Base-by-base conservation (phyloP, 1,139 yeast genomes). In the Diutina pseudorugosa region DNA sequence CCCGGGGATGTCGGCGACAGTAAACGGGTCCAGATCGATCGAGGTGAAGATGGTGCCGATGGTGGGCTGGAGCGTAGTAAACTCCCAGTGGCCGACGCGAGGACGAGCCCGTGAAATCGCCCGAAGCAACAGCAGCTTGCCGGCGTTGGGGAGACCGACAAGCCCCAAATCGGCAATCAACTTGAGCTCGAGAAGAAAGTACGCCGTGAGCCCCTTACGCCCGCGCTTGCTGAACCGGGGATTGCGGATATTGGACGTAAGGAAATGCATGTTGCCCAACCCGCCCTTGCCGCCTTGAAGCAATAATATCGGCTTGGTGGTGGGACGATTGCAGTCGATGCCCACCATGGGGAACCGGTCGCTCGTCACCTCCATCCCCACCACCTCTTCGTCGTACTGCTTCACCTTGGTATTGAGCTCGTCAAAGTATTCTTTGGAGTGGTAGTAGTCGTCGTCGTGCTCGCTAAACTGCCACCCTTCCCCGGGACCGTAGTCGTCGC, bases 1-100 rank as follows among this genome's bases (percentile, higher is more conserved):
- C 12, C 98, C 98, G 0, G 98, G 98, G 55, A 93, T 93, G 69
- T 93, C 98, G 1, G 98, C 98, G 1, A 93, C 98, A 0, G 97
- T 88, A 63, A 91, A 90, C 0, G 89, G 84, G 9, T 79, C 81
- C 56, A 78, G 77, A 56, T 84, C 88, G 4, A 85, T 77, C 1
- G 84, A 78, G 41, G 82, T 68, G 52, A 76, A 74, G 19, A 93
- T 86, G 0, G 97, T 91, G 2, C 98, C 98, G 49, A 93, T 81
- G 0, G 93, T 84, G 0, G 98, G 98, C 58, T 83, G 89, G 54
- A 93, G 70, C 1, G 98, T 93, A 0, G 98, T 93, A 63, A 93
- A 93, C 63, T 87, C 95, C 97, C 98, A 93, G 65, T 90, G 95
- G 0, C 98, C 98, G 12, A 93, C 89, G 55, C 90, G 72, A 1